Base-by-base conservation (phyloP, 805 yeast genomes). In the Metschnikowia lochheadii region DNA sequence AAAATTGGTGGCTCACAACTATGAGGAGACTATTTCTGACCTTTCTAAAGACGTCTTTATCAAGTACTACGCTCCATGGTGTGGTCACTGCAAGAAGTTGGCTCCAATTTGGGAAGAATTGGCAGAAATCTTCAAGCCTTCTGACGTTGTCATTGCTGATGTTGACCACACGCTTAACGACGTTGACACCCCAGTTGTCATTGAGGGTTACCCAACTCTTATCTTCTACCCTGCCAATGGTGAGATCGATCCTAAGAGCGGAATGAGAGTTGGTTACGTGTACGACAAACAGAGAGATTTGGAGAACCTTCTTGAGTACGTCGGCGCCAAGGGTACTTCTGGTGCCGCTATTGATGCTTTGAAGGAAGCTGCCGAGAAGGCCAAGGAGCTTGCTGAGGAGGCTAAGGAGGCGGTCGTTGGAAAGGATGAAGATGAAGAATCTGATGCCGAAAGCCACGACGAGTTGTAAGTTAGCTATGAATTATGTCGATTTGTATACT, bases 61-160 rank as follows among this genome's bases (percentile, higher is more conserved):
- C 50, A 87, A 89, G 75, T 92, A 91, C 73, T 91, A 88, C 65
- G 97, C 98, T 44, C 95, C 96, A 73, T 91, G 97, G 97, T 90
- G 96, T 77, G 95, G 96, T 43, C 96, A 90, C 78, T 89, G 97
- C 78, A 89, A 89, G 78, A 87, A 81, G 71, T 78, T 90, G 67
- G 92, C 92, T 47, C 96, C 97, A 64, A 78, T 76, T 51, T 92
- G 83, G 77, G 95, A 88, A 67, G 94, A 91, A 66, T 80, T 94
- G 57, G 97, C 92, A 47, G 83, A 75, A 46, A 61, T 85, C 49
- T 87, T 78, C 70, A 82, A 83, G 63, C 66, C 70, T 48, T 72
- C 72, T 48, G 65, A 61, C 44, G 87, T 92, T 52, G 66, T 83
- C 39, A 74, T 94, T 63, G 97, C 96, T 59, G 83, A 91, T 70